Evolutionary conservation across 2,329 filamentous ascomycete genomes (phyloP).

Genomic region (Colletotrichum paranaense): DNA sequence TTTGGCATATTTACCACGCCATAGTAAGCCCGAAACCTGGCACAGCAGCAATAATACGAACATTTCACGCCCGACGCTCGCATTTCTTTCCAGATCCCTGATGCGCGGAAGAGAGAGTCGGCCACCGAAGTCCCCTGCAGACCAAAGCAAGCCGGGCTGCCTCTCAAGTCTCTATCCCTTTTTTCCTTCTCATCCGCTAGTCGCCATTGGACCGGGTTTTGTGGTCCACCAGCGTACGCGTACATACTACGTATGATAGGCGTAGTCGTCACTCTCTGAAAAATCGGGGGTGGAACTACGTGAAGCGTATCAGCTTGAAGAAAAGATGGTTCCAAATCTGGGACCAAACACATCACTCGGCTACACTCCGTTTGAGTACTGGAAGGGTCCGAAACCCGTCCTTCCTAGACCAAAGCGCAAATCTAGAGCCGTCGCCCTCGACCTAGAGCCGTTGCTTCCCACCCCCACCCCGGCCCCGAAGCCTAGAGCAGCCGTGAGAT

Average conservation of each 20-base stretch:
- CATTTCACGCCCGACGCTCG: background rate
- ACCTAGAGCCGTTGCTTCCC: conserved; percentile 29
- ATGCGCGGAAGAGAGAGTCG: background rate
- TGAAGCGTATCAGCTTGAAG: conserved; percentile 26
- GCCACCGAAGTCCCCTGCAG: conserved; percentile 18
- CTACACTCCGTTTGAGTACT: conserved; percentile 42
- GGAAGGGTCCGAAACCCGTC: conserved; percentile 40
- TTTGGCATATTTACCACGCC: conserved; percentile 3
- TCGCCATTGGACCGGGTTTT: conserved; percentile 19
- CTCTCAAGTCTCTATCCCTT: background rate
- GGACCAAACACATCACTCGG: conserved; percentile 35
- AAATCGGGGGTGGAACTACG: conserved; percentile 11
- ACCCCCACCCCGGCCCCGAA: conserved; percentile 14
- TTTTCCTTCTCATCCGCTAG: background rate
- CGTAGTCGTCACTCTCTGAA: conserved; percentile 28
- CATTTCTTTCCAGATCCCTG: background rate
- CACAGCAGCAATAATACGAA: conserved; percentile 14
- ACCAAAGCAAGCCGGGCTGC: background rate
- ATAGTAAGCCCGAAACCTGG: conserved; percentile 5
- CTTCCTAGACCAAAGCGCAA: conserved; percentile 22
- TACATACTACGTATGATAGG: conserved; percentile 30
- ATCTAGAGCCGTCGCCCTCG: conserved; percentile 20
- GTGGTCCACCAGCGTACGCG: conserved; percentile 27
- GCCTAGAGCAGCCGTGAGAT: conserved; percentile 28
- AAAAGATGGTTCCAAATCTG: conserved; percentile 32